Percentiles rank a stretch among this genome's conserved stretches.
These are phyloP conservation scores for Leccinellum albellum DNA, from an alignment of 768 basidiomycete genomes.

Conservation along the genomic window DNA sequence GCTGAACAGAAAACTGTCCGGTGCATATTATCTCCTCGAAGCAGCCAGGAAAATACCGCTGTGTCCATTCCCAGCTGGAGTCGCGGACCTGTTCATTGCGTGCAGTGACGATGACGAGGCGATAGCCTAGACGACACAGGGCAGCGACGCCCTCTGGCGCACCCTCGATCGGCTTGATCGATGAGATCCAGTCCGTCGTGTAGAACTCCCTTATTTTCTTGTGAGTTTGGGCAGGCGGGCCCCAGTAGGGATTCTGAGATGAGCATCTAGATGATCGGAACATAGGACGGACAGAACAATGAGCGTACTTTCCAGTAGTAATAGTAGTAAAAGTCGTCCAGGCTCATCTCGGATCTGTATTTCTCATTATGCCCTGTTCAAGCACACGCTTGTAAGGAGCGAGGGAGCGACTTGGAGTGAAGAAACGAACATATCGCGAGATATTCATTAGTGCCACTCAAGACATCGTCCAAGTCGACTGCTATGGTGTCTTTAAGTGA, in stretches of 20 bases:
- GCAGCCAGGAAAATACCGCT: constrained; percentile 58
- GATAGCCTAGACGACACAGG: constrained; percentile 61
- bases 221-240: constrained; percentile 52
- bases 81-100: constrained; percentile 51
- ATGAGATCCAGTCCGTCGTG: constrained; percentile 43
- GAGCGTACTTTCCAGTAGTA: constrained; percentile 68
- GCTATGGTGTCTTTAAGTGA: constrained; percentile 46
- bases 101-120: constrained; percentile 75
- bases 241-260: constrained; percentile 54
- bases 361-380: constrained; percentile 61
- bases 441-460: constrained; percentile 56
- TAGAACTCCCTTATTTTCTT: constrained; percentile 60
- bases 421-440: constrained; percentile 49
- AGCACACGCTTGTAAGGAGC: background rate
- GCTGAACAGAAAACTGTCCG: constrained; percentile 61
- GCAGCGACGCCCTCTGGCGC: constrained; percentile 55
- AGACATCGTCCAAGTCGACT: constrained; percentile 66
- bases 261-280: background rate
- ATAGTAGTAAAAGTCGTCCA: constrained; percentile 64
- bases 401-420: background rate
- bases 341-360: constrained; percentile 51
- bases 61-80: constrained; percentile 64
- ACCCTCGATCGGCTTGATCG: constrained; percentile 52
- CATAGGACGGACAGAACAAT: background rate
- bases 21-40: constrained; percentile 68